Evolutionary conservation across 1,139 yeast species (phyloP).

Genomic region (Candida sanyaensis): DNA sequence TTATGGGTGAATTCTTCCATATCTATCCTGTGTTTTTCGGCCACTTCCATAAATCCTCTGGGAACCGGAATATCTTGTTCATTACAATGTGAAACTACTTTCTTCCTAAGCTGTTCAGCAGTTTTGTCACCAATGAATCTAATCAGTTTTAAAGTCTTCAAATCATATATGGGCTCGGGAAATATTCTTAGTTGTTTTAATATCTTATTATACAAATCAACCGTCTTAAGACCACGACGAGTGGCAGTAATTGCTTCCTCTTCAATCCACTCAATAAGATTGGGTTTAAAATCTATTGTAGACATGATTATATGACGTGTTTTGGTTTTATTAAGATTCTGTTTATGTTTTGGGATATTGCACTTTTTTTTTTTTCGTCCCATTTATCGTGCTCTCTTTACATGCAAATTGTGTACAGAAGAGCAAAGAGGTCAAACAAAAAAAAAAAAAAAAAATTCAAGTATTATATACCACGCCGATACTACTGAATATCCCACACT

Average conservation of each 20-base stretch:
- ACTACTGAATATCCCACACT: not conserved
- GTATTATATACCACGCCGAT: not conserved
- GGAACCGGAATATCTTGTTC: constrained; percentile 46
- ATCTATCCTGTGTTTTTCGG: constrained; percentile 11
- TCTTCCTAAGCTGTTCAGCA: constrained; percentile 43
- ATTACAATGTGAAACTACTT: constrained; percentile 47
- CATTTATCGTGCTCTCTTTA: not conserved
- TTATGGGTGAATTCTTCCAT: constrained; percentile 13
- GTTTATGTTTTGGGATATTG: not conserved
- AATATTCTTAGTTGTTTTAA: constrained; percentile 44
- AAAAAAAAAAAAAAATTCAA: not conserved
- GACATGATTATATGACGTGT: not conserved
- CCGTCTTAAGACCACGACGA: constrained; percentile 41
- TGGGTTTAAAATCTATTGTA: constrained; percentile 10
- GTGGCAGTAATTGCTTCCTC: constrained; percentile 47
- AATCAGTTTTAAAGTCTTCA: constrained; percentile 51
- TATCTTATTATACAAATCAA: constrained; percentile 50
- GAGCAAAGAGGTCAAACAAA: not conserved
- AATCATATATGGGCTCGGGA: constrained; percentile 46
- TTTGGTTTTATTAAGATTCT: not conserved
- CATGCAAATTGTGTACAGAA: not conserved
- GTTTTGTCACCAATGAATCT: constrained; percentile 67
- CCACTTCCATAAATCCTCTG: constrained; percentile 21
- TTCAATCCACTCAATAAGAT: constrained; percentile 47
- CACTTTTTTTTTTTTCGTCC: too few relatives aligned